A percentile compares a stretch with the other conserved stretches of the same genome.
Conservation (phyloP, 2,329 filamentous ascomycete species). For the Colletotrichum truncatum region DNA sequence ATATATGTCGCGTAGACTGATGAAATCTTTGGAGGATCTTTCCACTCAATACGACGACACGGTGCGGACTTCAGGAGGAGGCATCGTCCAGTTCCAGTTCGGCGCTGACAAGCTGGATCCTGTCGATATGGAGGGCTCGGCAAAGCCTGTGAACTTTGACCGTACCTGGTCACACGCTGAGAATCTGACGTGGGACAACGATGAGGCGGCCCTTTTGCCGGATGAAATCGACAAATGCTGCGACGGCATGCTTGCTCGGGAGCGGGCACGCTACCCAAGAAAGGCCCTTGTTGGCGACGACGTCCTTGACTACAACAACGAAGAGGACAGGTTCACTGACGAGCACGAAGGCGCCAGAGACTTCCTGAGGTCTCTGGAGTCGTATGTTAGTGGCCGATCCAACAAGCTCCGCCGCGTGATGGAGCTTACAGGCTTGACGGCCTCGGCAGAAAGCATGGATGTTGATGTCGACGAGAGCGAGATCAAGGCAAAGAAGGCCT, state of each 20-base stretch:
- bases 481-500: conserved; percentile 44
- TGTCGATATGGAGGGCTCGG: conserved; percentile 96
- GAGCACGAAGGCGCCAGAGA: conserved; percentile 84
- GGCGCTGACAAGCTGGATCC: conserved; percentile 96
- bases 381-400: conserved; percentile 73
- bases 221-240: conserved; percentile 77
- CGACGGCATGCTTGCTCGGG: conserved; percentile 71
- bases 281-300: conserved; percentile 70
- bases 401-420: conserved; percentile 56
- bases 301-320: conserved; percentile 74
- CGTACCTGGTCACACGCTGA: conserved; percentile 88
- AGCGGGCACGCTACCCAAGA: conserved; percentile 71
- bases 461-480: conserved; percentile 37
- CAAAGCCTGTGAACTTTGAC: conserved; percentile 90
- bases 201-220: conserved; percentile 77
- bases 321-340: conserved; percentile 74
- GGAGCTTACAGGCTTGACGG: conserved; percentile 23
- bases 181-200: conserved; percentile 80
- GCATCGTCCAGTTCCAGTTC: conserved; percentile 96
- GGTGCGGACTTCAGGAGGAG: conserved; percentile 87
- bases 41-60: conserved; percentile 95
- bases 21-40: conserved; percentile 97
- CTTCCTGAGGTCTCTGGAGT: conserved; percentile 82
- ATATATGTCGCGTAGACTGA: conserved; percentile 97
- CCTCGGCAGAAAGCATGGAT: conserved; percentile 35